phyloP scores from a whole-genome alignment of 768 basidiomycete species.

The Mycena kentingensis region DNA sequence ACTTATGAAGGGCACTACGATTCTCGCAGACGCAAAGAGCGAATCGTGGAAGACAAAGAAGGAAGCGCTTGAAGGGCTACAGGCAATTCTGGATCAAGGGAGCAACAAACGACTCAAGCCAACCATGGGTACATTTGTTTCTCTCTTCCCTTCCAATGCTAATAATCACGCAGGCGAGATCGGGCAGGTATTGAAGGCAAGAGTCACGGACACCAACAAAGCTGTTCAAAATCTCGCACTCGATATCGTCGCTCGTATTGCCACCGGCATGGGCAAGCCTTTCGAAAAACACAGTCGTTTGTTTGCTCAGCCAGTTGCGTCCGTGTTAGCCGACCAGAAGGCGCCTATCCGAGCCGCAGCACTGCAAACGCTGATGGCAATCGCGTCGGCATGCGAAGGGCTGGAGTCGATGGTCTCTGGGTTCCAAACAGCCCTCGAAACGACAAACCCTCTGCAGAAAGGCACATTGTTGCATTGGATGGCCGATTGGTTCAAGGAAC shows the following conservation, averaged over 20 bases:
- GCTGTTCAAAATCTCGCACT: conserved; percentile 88
- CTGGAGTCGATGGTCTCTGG: conserved; percentile 81
- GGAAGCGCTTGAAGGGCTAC: conserved; percentile 85
- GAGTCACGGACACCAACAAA: conserved; percentile 92
- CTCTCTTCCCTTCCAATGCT: conserved; percentile 9
- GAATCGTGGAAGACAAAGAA: conserved; percentile 98
- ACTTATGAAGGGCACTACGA: conserved; percentile 79
- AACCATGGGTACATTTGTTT: conserved; percentile 64
- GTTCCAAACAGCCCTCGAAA: conserved; percentile 79
- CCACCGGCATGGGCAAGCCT: conserved; percentile 91
- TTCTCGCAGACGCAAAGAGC: conserved; percentile 82
- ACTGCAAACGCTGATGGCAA: conserved; percentile 75
- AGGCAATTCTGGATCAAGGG: conserved; percentile 84
- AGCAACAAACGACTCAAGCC: conserved; percentile 91
- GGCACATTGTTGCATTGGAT: conserved; percentile 80
- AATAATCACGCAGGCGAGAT: conserved; percentile 71
- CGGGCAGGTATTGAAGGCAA: conserved; percentile 80
- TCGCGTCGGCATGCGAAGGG: conserved; percentile 81
- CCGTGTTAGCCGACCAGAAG: conserved; percentile 92
- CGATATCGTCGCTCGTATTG: conserved; percentile 87
- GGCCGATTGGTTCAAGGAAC: conserved; percentile 73
- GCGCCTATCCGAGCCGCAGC: conserved; percentile 80
- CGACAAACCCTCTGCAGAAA: conserved; percentile 85
- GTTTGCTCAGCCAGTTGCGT: conserved; percentile 74
- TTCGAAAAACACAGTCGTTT: conserved; percentile 89